Evolutionary conservation across 2,329 filamentous ascomycete species (phyloP).

Genomic region (Xylaria digitata): DNA sequence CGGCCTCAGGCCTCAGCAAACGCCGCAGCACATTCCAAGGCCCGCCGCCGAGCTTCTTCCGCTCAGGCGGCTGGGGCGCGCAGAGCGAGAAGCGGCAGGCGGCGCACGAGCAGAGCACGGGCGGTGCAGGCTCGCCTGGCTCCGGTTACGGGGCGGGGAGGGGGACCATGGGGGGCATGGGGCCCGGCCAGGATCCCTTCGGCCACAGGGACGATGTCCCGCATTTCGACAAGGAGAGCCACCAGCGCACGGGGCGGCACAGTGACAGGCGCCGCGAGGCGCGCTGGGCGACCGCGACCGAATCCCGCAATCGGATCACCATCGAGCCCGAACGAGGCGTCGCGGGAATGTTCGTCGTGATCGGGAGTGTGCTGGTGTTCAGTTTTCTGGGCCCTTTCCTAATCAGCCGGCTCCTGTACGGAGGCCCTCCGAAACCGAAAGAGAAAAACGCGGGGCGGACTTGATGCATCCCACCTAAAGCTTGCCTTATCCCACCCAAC

Average conservation of each 20-base stretch:
- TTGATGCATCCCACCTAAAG: not conserved
- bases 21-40: constrained; percentile 82
- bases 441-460: constrained; percentile 22
- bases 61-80: constrained; percentile 80
- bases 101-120: constrained; percentile 60
- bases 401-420: constrained; percentile 52
- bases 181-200: constrained; percentile 65
- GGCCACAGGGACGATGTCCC: constrained; percentile 61
- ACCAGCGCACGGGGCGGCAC: constrained; percentile 77
- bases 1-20: constrained; percentile 82
- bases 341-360: constrained; percentile 61
- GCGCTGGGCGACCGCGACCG: constrained; percentile 52
- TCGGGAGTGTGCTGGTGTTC: constrained; percentile 60
- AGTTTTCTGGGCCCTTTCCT: constrained; percentile 60
- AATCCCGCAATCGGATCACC: constrained; percentile 41
- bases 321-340: constrained; percentile 56
- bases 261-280: constrained; percentile 64
- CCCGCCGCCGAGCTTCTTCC: constrained; percentile 90
- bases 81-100: constrained; percentile 69
- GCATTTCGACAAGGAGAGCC: constrained; percentile 81
- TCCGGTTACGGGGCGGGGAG: constrained; percentile 15
- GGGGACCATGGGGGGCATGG: constrained; percentile 62
- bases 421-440: constrained; percentile 40
- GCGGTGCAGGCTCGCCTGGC: constrained; percentile 16
- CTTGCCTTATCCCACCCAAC: not conserved